Evolutionary conservation across 768 basidiomycete genomes (phyloP).

Genomic region (Tulasnella sp.): DNA sequence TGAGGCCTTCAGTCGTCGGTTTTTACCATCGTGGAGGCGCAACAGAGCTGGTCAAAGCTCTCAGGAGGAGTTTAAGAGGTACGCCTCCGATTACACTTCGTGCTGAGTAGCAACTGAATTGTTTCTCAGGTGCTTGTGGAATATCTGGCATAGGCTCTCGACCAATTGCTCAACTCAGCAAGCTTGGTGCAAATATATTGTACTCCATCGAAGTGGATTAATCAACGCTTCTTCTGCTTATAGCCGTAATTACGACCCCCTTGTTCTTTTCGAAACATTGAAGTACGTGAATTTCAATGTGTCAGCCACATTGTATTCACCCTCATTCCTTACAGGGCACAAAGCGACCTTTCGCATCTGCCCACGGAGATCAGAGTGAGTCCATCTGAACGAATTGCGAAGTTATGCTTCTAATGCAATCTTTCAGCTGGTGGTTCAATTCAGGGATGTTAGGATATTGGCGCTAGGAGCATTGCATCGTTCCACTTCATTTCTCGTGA

Average conservation of each 20-base stretch:
- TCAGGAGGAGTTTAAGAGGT: conserved; percentile 59
- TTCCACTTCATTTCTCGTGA: conserved; percentile 42
- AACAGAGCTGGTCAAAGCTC: conserved; percentile 51
- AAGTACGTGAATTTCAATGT: conserved; percentile 37
- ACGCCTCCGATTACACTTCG: conserved; percentile 20
- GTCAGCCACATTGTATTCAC: conserved; percentile 1
- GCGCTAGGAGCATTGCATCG: conserved; percentile 53
- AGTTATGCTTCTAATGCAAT: background rate
- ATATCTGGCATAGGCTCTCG: conserved; percentile 54
- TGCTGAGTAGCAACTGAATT: conserved; percentile 6
- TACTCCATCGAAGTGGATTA: conserved; percentile 61
- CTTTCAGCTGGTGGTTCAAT: conserved; percentile 50
- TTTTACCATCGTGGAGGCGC: conserved; percentile 62
- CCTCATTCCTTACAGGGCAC: conserved; percentile 34
- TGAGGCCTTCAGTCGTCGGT: conserved; percentile 55
- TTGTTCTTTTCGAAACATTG: conserved; percentile 56
- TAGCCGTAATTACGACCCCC: conserved; percentile 55
- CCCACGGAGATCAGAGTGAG: conserved; percentile 53
- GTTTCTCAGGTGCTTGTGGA: conserved; percentile 39
- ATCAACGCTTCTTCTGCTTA: conserved; percentile 57
- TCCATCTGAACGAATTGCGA: conserved; percentile 10
- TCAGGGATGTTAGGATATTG: conserved; percentile 59
- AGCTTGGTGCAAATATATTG: conserved; percentile 70
- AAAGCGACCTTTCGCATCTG: conserved; percentile 54
- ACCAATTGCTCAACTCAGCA: conserved; percentile 67